A percentile compares a stretch with the other conserved stretches of the same genome.
Evolutionary conservation across 345 rosid genomes (phyloP).

Genomic region (Pugionium dolabratum): DNA sequence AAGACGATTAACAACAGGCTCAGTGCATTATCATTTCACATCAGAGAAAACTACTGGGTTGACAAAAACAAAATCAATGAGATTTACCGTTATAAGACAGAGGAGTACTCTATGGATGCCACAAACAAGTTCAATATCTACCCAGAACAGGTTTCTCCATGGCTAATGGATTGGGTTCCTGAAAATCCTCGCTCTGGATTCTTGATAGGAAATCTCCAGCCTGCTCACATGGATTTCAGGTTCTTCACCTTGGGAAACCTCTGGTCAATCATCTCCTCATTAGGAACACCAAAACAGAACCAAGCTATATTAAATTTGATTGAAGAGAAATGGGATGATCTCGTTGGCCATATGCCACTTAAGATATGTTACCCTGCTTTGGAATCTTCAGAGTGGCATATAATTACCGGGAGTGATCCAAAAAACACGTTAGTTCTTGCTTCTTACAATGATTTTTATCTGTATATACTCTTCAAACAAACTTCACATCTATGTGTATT

Average conservation of each 20-base stretch:
- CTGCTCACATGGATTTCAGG: conserved; percentile 96
- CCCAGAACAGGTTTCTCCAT: conserved; percentile 87
- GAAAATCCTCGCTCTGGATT: conserved; percentile 76
- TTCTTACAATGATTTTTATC: conserved; percentile 6
- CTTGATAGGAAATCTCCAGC: conserved; percentile 83
- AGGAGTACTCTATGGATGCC: conserved; percentile 92
- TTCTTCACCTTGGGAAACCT: conserved; percentile 87
- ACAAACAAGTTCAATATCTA: conserved; percentile 95
- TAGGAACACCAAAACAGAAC: conserved; percentile 61
- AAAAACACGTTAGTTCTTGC: conserved; percentile 69
- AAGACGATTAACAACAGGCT: conserved; percentile 85
- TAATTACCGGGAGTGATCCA: conserved; percentile 90
- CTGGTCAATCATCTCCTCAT: conserved; percentile 65
- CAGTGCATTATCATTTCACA: conserved; percentile 85
- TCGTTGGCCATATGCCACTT: conserved; percentile 84
- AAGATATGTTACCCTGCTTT: conserved; percentile 89
- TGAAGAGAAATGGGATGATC: conserved; percentile 80
- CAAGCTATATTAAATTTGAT: conserved; percentile 68
- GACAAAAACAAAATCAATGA: conserved; percentile 68
- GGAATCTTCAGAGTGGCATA: conserved; percentile 85
- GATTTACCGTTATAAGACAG: conserved; percentile 75
- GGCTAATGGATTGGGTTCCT: conserved; percentile 95
- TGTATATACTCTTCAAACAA: not conserved
- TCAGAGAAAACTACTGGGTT: conserved; percentile 95
- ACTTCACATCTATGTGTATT: not conserved